Percentiles rank a stretch among this genome's conserved stretches.
Conservation (phyloP, 352 stramenopile species). For the Globisporangium cystogenes region DNA sequence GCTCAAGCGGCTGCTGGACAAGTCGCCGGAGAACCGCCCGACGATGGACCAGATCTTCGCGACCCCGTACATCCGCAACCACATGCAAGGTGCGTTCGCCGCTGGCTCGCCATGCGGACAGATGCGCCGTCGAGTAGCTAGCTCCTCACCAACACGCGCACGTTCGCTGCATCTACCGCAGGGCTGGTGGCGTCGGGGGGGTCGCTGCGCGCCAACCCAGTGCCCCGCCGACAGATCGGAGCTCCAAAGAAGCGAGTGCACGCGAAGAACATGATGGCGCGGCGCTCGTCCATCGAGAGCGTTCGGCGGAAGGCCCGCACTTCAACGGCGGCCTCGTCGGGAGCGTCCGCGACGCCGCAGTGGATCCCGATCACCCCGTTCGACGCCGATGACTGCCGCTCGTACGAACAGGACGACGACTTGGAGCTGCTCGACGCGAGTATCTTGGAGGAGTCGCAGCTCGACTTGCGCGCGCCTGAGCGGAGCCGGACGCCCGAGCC, state of each 20-base stretch:
- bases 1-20: conserved; percentile 53
- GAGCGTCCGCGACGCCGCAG: conserved; percentile 16
- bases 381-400: conserved; percentile 31
- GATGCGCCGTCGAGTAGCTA: not conserved
- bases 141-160: not conserved
- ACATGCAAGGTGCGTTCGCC: conserved; percentile 47
- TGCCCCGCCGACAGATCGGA: conserved; percentile 28
- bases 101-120: not conserved
- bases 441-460: conserved; percentile 38
- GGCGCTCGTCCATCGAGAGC: conserved; percentile 34
- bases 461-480: conserved; percentile 47
- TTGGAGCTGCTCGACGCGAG: conserved; percentile 43
- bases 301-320: conserved; percentile 13
- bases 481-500: conserved; percentile 55
- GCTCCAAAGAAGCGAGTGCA: conserved; percentile 31
- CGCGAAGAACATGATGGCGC: conserved; percentile 30
- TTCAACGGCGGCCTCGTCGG: not conserved
- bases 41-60: conserved; percentile 75
- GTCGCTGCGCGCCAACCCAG: conserved; percentile 37
- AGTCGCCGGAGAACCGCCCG: conserved; percentile 47
- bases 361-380: conserved; percentile 39
- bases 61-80: conserved; percentile 65
- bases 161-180: not conserved
- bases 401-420: conserved; percentile 24
- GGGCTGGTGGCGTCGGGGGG: conserved; percentile 49